Conservation (phyloP, 805 yeast genomes). For the Lachancea thermotolerans region DNA sequence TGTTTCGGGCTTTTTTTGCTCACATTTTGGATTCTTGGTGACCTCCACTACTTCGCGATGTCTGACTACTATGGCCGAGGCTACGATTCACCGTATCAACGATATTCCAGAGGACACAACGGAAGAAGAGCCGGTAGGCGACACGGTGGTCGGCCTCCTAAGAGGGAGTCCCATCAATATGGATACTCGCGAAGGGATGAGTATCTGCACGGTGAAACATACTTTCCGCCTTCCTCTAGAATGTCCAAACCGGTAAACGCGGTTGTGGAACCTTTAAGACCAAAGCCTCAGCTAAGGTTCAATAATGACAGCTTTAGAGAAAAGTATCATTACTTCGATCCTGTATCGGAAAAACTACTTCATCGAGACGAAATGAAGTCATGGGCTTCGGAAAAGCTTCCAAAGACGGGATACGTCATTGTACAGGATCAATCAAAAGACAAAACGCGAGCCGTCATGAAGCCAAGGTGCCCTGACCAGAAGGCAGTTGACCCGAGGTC, state of each 20-base stretch:
- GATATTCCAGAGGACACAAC: conserved; percentile 1
- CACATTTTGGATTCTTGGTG: too few species aligned
- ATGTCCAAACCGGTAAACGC: background rate
- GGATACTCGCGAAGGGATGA: background rate
- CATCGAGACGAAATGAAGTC: conserved; percentile 20
- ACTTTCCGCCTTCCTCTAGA: conserved; percentile 11
- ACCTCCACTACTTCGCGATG: background rate
- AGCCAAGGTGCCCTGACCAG: conserved; percentile 16
- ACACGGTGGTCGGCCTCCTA: background rate
- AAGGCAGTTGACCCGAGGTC: conserved; percentile 24
- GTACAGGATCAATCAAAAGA: conserved; percentile 14
- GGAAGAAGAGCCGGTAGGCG: background rate
- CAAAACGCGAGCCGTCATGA: conserved; percentile 15
- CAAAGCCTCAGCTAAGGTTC: conserved; percentile 20
- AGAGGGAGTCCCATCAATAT: background rate
- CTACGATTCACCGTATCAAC: background rate
- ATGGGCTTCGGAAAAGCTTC: conserved; percentile 22
- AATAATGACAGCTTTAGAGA: conserved; percentile 16
- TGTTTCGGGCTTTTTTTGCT: too few species aligned
- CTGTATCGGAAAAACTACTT: conserved; percentile 14
- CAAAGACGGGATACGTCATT: conserved; percentile 23
- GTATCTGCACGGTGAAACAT: conserved; percentile 11
- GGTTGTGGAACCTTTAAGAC: conserved; percentile 10
- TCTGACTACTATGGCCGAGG: conserved; percentile 2
- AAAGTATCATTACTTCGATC: conserved; percentile 30